These are phyloP conservation scores for Salix brachista DNA, from an alignment of 345 rosid species.

Conservation along the genomic window DNA sequence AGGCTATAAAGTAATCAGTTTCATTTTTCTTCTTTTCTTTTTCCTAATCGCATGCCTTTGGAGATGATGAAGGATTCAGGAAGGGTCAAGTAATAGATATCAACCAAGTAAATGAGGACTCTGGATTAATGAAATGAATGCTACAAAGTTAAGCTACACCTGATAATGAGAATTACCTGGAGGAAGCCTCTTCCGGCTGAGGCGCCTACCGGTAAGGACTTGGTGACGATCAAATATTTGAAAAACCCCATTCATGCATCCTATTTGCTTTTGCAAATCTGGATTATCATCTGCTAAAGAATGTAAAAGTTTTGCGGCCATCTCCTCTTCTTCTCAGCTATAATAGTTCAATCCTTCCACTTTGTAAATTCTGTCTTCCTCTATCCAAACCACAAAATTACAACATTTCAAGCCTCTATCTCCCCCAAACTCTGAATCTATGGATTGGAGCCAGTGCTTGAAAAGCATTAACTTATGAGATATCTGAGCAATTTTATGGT, in stretches of 20 bases:
- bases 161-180: slow-evolving; percentile 41
- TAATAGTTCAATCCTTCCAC: not conserved
- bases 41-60: not conserved
- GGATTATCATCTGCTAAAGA: slow-evolving; percentile 89
- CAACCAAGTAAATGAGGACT: not conserved
- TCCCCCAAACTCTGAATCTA: slow-evolving; percentile 13
- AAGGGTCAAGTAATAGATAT: not conserved
- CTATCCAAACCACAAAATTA: slow-evolving; percentile 3
- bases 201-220: slow-evolving; percentile 46
- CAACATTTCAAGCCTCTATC: slow-evolving; percentile 4
- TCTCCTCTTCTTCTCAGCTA: slow-evolving; percentile 21
- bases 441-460: not conserved
- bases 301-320: slow-evolving; percentile 96
- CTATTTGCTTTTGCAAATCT: slow-evolving; percentile 90
- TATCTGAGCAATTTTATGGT: slow-evolving; percentile 17
- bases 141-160: not conserved
- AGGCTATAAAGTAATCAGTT: too few relatives aligned
- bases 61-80: not conserved
- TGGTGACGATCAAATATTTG: slow-evolving; percentile 83
- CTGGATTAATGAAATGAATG: not conserved
- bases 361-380: not conserved
- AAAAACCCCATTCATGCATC: slow-evolving; percentile 92
- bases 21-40: too few relatives aligned
- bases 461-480: slow-evolving; percentile 2
- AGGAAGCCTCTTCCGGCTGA: slow-evolving; percentile 55